These are phyloP conservation scores for Pestalotiopsis sp. DNA, from an alignment of 2,329 filamentous ascomycete genomes.

Conservation along the genomic window DNA sequence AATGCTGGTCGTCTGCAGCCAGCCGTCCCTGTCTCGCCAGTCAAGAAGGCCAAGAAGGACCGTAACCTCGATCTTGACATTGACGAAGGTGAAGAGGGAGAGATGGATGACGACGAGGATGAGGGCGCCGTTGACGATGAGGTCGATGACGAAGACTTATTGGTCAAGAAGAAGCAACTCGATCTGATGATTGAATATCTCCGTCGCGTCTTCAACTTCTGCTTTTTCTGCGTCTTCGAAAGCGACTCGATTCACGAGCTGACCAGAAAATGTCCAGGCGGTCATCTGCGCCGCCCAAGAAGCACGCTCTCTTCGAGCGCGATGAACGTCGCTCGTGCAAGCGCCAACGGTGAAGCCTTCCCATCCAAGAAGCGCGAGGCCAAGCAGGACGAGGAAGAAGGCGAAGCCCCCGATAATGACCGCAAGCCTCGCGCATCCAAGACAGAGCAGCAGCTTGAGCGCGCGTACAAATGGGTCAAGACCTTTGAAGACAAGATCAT, in stretches of 20 bases:
- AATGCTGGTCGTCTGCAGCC: slow-evolving; percentile 78
- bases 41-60: slow-evolving; percentile 65
- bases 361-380: slow-evolving; percentile 76
- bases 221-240: slow-evolving; percentile 99
- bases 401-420: slow-evolving; percentile 65
- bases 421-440: slow-evolving; percentile 77
- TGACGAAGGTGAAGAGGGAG: slow-evolving; percentile 65
- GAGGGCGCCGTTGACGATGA: slow-evolving; percentile 81
- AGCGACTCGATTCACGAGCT: slow-evolving; percentile 96
- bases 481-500: slow-evolving; percentile 97
- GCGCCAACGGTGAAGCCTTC: slow-evolving; percentile 80
- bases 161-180: slow-evolving; percentile 94
- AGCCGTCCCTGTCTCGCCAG: slow-evolving; percentile 51
- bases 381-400: slow-evolving; percentile 66
- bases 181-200: slow-evolving; percentile 96
- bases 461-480: slow-evolving; percentile 98
- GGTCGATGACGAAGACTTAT: slow-evolving; percentile 83
- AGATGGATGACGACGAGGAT: slow-evolving; percentile 78
- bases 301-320: slow-evolving; percentile 82
- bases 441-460: slow-evolving; percentile 87
- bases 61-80: slow-evolving; percentile 63
- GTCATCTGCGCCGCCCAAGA: slow-evolving; percentile 90
- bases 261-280: slow-evolving; percentile 92
- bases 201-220: slow-evolving; percentile 96
- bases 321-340: slow-evolving; percentile 83